These are phyloP conservation scores for Phellopilus nigrolimitatus DNA, from an alignment of 1,284 basidiomycete genomes.

Conservation along the genomic window DNA sequence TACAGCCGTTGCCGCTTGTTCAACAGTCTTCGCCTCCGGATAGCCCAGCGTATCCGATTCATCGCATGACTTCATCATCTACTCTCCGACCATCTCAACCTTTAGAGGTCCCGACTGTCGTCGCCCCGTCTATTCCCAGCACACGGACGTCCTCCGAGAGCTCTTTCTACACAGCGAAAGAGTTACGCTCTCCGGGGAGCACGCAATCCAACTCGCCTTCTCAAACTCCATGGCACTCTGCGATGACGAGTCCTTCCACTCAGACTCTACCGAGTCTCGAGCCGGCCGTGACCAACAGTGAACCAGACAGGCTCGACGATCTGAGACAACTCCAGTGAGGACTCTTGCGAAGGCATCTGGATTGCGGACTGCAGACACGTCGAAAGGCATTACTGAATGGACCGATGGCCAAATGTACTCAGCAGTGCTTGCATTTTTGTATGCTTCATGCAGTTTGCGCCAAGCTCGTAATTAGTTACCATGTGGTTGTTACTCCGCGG, in stretches of 20 bases:
- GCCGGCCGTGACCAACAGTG: background rate
- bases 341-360: conserved; percentile 4
- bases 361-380: no score
- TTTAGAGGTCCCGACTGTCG: background rate
- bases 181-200: conserved; percentile 8
- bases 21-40: no score
- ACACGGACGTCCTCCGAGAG: background rate
- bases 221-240: conserved; percentile 3
- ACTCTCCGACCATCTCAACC: background rate
- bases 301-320: background rate
- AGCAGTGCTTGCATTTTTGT: no score
- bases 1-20: no score
- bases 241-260: conserved; percentile 3
- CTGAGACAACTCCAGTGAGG: conserved; percentile 7
- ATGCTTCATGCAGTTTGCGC: no score
- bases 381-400: background rate
- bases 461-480: no score
- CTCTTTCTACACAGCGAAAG: conserved; percentile 8
- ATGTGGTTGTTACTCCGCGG: no score
- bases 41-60: no score
- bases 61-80: no score
- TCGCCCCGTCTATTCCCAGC: conserved; percentile 2
- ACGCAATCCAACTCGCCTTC: conserved; percentile 7
- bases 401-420: background rate
- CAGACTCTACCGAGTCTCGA: background rate